A percentile compares a stretch with the other conserved stretches of the same genome.
Conservation (phyloP, 805 yeast species). For the Wickerhamomyces sydowiorum region DNA sequence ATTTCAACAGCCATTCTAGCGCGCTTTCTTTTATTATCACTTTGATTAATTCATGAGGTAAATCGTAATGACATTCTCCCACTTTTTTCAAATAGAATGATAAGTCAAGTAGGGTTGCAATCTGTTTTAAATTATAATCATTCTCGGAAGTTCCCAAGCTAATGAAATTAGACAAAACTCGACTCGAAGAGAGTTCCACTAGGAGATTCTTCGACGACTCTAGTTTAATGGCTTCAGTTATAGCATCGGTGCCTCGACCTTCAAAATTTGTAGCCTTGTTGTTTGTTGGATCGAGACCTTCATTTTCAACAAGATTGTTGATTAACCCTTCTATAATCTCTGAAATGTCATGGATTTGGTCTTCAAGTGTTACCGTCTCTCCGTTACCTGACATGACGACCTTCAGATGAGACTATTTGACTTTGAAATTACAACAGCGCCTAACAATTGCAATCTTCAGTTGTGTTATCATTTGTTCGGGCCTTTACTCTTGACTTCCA, state of each 20-base stretch:
- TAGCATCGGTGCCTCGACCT: background rate
- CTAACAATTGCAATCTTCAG: too few relatives aligned
- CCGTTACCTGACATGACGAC: too few relatives aligned
- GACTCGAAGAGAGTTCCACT: slow-evolving; percentile 7
- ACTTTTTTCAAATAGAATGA: slow-evolving; percentile 8
- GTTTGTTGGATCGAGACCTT: background rate
- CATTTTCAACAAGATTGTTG: background rate
- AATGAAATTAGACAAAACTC: slow-evolving; percentile 7
- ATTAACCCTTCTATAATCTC: background rate
- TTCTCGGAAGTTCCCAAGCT: slow-evolving; percentile 8
- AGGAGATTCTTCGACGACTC: background rate
- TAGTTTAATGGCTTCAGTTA: background rate
- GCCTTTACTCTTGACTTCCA: background rate
- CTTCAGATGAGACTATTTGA: too few relatives aligned
- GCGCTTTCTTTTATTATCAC: slow-evolving; percentile 6
- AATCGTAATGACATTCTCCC: slow-evolving; percentile 5
- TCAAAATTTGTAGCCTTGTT: background rate
- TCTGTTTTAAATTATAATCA: slow-evolving; percentile 7
- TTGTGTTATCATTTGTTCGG: background rate
- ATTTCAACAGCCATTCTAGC: slow-evolving; percentile 11
- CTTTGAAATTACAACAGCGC: too few relatives aligned
- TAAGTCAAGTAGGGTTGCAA: slow-evolving; percentile 16
- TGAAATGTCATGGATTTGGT: background rate
- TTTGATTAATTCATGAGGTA: slow-evolving; percentile 9
- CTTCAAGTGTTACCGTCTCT: background rate